These are phyloP conservation scores for Dissophora ornata DNA, from an alignment of 192 early-diverging fungal species.

Conservation along the genomic window DNA sequence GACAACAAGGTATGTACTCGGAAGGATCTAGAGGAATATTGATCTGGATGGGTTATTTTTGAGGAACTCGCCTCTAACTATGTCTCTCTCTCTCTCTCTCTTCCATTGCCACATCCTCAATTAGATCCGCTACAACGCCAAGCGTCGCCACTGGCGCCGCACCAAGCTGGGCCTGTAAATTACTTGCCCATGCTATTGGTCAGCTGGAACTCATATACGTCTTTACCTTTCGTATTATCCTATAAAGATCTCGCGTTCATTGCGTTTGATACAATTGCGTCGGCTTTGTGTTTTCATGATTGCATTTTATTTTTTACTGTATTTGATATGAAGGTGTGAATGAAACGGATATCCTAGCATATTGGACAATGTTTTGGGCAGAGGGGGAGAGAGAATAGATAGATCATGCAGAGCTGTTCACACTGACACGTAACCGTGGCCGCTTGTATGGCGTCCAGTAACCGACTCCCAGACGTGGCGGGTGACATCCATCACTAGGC, in stretches of 20 bases:
- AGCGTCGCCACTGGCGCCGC: slow-evolving; percentile 99
- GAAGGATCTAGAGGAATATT: no score
- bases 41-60: no score
- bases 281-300: no score
- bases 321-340: no score
- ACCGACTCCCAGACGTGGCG: slow-evolving; percentile 48
- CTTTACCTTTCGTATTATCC: slow-evolving; percentile 25
- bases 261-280: no score
- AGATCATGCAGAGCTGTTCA: slow-evolving; percentile 1
- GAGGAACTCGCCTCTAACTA: not conserved
- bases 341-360: no score
- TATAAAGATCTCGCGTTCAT: slow-evolving; percentile 49
- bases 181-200: slow-evolving; percentile 25
- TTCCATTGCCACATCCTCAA: no score
- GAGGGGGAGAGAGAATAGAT: not conserved
- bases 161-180: slow-evolving; percentile 96
- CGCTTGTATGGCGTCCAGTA: slow-evolving; percentile 22
- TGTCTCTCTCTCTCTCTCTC: slow-evolving; percentile 5
- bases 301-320: no score
- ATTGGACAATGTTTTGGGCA: not conserved
- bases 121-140: slow-evolving; percentile 91
- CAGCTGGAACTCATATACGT: slow-evolving; percentile 14
- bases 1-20: slow-evolving; percentile 91
- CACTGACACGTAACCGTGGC: slow-evolving; percentile 36
- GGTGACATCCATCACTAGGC: slow-evolving; percentile 38